Evolutionary conservation across 2,329 filamentous ascomycete species (phyloP).

Genomic region (Blastomyces gilchristii): DNA sequence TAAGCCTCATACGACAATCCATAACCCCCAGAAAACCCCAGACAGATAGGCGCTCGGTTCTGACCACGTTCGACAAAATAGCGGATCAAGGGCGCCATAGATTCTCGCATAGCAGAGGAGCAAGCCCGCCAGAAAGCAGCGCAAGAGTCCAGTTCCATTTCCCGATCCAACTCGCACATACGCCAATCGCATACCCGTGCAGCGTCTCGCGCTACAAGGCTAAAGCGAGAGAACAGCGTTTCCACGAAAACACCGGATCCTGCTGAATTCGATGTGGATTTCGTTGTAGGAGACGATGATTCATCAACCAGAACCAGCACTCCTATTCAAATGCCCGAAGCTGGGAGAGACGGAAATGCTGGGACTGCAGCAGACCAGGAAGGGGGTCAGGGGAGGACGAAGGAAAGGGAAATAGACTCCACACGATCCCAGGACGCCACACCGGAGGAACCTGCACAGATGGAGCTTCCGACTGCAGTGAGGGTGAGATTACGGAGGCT

Average conservation of each 20-base stretch:
- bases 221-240: slow-evolving; percentile 26
- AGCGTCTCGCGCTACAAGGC: slow-evolving; percentile 22
- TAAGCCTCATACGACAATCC: slow-evolving; percentile 10
- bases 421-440: slow-evolving; percentile 8
- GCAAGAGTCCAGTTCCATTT: slow-evolving; percentile 27
- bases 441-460: slow-evolving; percentile 14
- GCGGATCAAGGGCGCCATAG: slow-evolving; percentile 76
- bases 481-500: slow-evolving; percentile 67
- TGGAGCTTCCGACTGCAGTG: slow-evolving; percentile 63
- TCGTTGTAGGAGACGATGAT: slow-evolving; percentile 77
- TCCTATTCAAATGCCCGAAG: slow-evolving; percentile 38
- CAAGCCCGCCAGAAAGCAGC: slow-evolving; percentile 62
- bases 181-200: slow-evolving; percentile 14
- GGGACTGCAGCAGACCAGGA: slow-evolving; percentile 18
- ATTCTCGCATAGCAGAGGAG: slow-evolving; percentile 82
- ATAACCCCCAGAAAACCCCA: background rate
- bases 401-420: slow-evolving; percentile 17
- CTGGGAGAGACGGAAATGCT: slow-evolving; percentile 25
- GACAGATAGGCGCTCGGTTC: slow-evolving; percentile 2
- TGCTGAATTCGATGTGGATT: slow-evolving; percentile 75
- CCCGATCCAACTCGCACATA: slow-evolving; percentile 37
- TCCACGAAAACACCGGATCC: slow-evolving; percentile 62
- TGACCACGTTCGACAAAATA: slow-evolving; percentile 28
- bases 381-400: slow-evolving; percentile 17
- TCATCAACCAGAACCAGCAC: slow-evolving; percentile 53